Conservation (phyloP, 371 early-diverging fungal genomes). For the Mucor ambiguus region DNA sequence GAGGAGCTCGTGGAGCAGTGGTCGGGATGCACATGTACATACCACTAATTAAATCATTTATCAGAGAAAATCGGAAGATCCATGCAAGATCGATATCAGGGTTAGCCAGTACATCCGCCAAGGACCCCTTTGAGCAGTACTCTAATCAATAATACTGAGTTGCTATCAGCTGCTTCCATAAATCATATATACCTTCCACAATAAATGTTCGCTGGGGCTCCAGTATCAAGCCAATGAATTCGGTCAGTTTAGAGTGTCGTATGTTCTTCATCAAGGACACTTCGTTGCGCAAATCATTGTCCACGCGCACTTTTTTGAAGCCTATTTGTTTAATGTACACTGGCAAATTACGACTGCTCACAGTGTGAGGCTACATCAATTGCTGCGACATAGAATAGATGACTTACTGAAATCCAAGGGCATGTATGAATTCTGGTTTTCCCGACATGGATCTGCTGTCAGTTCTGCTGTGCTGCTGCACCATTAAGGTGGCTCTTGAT, state of each 20-base stretch:
- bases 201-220: conserved; percentile 36
- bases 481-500: not conserved
- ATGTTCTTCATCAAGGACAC: conserved; percentile 39
- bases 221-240: conserved; percentile 41
- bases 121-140: conserved; percentile 49
- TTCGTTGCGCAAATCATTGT: conserved; percentile 35
- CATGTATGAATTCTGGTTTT: conserved; percentile 2
- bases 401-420: conserved; percentile 24
- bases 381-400: not conserved
- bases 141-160: conserved; percentile 19
- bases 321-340: conserved; percentile 41
- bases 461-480: not conserved
- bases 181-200: conserved; percentile 33
- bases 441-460: not conserved
- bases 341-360: conserved; percentile 47
- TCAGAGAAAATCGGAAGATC: conserved; percentile 56
- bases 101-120: conserved; percentile 47
- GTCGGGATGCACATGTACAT: not conserved
- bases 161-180: too few relatives aligned
- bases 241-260: conserved; percentile 43
- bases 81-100: conserved; percentile 50
- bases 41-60: conserved; percentile 51
- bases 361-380: not conserved
- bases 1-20: not conserved
- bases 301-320: conserved; percentile 37